Base-by-base conservation (phyloP, 306 rosid genomes). In the Vigna hirtella region DNA sequence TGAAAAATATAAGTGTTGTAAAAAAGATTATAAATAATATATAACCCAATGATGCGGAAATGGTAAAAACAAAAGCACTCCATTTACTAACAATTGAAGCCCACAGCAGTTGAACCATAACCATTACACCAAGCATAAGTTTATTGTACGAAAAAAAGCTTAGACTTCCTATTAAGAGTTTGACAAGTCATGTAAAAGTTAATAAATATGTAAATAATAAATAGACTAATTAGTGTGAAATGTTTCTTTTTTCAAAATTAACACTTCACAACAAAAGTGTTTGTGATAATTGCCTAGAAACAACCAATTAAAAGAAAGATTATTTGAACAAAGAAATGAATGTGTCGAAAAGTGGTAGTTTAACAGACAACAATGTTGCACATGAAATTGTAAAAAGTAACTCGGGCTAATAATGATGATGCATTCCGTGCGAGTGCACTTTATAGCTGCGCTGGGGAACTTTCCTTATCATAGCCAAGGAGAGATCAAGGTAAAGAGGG, bases 361-460 rank as follows among this genome's bases (percentile, higher is more conserved):
- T 18, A 30, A 30, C 34, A 56, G 62, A 50, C 55, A 9, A 48
- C 43, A 26, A 67, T 43, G 34, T 14, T 12, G 34, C 53, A 52
- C 6, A 38, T 58, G 58, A 75, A 69, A 61, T 22, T n/a, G 56
- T 53, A 79, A 7, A 9, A 80, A 64, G 13, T 51, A 15, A 30
- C 34, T 30, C 4, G 34, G 34, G 34, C 34, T 30, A 30, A 36
- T 7, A 45, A 22, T 7, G 52, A 22, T 10, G 8, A 50, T 45
- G 52, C 20, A 30, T 24, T 26, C 57, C 55, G 47, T 72, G 49
- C 3, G 48, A 69, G 13, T 52, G 30, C 11, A 67, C 78, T 70
- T 86, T 86, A 24, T 86, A 82, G 78, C 86, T 83, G 20, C 85
- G 85, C 66, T 86, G 86, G 26, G 89, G 89, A 72, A 86, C 86